A percentile compares a stretch with the other conserved stretches of the same genome.
These are phyloP conservation scores for Venturia aucupariae DNA, from an alignment of 2,329 filamentous ascomycete genomes.

Conservation along the genomic window DNA sequence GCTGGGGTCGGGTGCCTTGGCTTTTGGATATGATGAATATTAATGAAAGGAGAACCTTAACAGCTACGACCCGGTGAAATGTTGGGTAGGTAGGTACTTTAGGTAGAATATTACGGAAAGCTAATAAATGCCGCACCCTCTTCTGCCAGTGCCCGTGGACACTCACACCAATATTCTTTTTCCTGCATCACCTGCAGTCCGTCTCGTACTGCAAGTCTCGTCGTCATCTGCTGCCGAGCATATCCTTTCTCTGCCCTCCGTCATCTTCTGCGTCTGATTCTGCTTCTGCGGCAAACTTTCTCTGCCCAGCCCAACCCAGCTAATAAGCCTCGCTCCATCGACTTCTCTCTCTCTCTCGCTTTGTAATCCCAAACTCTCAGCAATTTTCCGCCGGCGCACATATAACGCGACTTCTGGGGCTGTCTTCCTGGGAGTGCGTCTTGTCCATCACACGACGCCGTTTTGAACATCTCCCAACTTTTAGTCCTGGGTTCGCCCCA, in stretches of 20 bases:
- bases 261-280: neutral
- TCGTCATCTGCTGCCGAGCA: neutral
- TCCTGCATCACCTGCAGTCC: neutral
- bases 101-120: neutral
- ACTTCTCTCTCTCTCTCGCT: neutral
- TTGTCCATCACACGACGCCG: neutral
- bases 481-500: neutral
- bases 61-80: neutral
- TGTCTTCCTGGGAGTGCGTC: neutral
- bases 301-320: neutral
- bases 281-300: neutral
- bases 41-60: neutral
- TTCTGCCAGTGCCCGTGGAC: too few relatives aligned
- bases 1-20: too few relatives aligned
- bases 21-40: neutral
- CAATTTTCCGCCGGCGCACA: neutral
- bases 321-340: too few relatives aligned
- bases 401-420: constrained; percentile 3
- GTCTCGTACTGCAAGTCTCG: neutral
- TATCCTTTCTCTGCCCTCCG: neutral
- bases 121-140: neutral
- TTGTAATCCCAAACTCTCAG: neutral
- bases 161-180: neutral
- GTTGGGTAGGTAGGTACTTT: too few relatives aligned
- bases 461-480: neutral